Evolutionary conservation across 352 stramenopile genomes (phyloP).

Genomic region (Phytophthora litchii): DNA sequence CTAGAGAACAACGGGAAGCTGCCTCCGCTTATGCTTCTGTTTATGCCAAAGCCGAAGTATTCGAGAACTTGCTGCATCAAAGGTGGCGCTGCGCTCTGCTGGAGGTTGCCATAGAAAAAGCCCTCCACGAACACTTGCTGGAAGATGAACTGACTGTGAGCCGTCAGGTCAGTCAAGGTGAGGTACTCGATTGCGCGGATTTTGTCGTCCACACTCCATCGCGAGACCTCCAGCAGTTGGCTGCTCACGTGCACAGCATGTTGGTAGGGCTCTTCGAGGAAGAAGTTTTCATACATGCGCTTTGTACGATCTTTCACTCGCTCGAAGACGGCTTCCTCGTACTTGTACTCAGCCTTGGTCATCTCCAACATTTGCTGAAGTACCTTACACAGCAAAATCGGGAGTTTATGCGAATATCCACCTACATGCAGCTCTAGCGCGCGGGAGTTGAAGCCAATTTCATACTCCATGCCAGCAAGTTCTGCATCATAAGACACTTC

Average conservation of each 20-base stretch:
- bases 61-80: constrained; percentile 59
- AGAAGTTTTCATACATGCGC: constrained; percentile 89
- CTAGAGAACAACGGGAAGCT: constrained; percentile 56
- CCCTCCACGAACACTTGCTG: constrained; percentile 73
- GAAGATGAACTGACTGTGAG: constrained; percentile 65
- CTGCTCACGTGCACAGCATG: constrained; percentile 85
- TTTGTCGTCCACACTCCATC: constrained; percentile 89
- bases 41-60: constrained; percentile 40
- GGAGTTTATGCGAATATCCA: constrained; percentile 92
- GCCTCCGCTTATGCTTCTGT: constrained; percentile 8
- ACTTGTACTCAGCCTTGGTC: constrained; percentile 50
- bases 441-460: constrained; percentile 64
- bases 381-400: constrained; percentile 78
- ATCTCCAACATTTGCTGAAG: constrained; percentile 60
- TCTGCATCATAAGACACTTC: constrained; percentile 84
- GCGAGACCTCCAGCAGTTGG: constrained; percentile 73
- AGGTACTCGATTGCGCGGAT: constrained; percentile 70
- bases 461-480: constrained; percentile 80
- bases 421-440: constrained; percentile 83
- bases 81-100: constrained; percentile 21
- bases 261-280: constrained; percentile 91
- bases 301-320: constrained; percentile 86
- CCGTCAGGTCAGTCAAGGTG: constrained; percentile 51
- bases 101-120: constrained; percentile 79
- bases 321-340: constrained; percentile 76